These are phyloP conservation scores for Salix suchowensis DNA, from an alignment of 345 rosid species.

Conservation along the genomic window DNA sequence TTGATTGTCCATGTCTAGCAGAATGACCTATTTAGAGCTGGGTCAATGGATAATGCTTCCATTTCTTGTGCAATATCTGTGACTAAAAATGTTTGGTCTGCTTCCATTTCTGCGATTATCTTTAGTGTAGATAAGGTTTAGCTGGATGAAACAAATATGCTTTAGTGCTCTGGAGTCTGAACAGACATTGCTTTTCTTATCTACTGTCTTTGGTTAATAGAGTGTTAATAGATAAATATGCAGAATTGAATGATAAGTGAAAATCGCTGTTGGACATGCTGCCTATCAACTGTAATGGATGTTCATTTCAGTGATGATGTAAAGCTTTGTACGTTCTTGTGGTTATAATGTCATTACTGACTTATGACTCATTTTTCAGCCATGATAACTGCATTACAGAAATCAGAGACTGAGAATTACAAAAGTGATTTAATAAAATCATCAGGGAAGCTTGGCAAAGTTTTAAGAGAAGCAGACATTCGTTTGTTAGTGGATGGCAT, in stretches of 20 bases:
- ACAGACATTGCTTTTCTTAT: background rate
- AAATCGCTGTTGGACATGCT: background rate
- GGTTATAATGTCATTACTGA: slow-evolving; percentile 12
- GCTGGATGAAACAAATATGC: background rate
- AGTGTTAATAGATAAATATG: background rate
- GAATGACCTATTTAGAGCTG: background rate
- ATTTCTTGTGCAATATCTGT: background rate
- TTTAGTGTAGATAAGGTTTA: background rate
- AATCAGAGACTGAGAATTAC: slow-evolving; percentile 29
- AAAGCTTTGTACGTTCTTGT: background rate
- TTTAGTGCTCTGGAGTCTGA: background rate
- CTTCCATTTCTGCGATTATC: background rate
- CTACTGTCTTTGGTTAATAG: background rate
- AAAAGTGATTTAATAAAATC: slow-evolving; percentile 39
- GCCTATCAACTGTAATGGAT: background rate
- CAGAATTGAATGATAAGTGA: background rate
- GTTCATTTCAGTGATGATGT: background rate
- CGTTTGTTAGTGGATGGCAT: slow-evolving; percentile 45
- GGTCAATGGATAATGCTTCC: background rate
- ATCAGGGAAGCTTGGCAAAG: slow-evolving; percentile 57
- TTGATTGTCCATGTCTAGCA: too few species aligned
- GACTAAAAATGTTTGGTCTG: background rate
- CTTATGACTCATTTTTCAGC: slow-evolving; percentile 41
- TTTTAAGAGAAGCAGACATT: slow-evolving; percentile 55
- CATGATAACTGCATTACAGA: slow-evolving; percentile 48